Evolutionary conservation across 768 basidiomycete species (phyloP), one percentile per base, ranked within the genome.

Genomic region (Boletus edulis): DNA sequence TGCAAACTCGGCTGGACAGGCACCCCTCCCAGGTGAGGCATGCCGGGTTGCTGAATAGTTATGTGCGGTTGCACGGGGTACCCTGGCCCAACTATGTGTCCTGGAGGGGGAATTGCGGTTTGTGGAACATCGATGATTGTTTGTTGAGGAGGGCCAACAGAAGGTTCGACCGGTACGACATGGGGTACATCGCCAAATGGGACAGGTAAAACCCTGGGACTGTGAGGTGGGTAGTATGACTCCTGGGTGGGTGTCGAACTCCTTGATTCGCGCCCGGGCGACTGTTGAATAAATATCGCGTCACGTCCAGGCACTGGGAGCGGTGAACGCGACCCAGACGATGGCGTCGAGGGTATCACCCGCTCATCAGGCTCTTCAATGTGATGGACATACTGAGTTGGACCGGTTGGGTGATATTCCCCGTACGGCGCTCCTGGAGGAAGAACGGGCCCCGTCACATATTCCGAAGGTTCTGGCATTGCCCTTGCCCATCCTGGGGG

Each of bases 371-470:
- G 27, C 3, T 63, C 62, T 13, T 42, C 48, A 13, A 31, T 22
- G 12, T 2, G 60, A 24, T 59, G 51, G 41, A 29, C 9, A 31
- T 55, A 60, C 17, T 49, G 56, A 17, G 22, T 14, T 10, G 55
- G 65, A 18, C 46, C 45, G 2, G 38, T 48, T 2, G 55, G 48
- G 41, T 35, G 57, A 41, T 46, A 54, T 3, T 49, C 53, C 1
- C 39, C 56, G 29, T 54, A 61, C 11, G 58, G 56, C 4, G 42
- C 48, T n/a, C 72, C 76, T 24, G 63, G 77, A 51, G 63, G 77
- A 49, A 79, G 68, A 20, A 78, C 74, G 10, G 72, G 72, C 14
- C 56, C 58, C 11, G 20, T 58, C 56, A 29, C 41, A 3, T 51
- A 61, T 7, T 41, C 37, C 10, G 17, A 45, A 39, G 65, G 66